Conservation (phyloP, 1,139 yeast genomes). For the Candida sp. region DNA sequence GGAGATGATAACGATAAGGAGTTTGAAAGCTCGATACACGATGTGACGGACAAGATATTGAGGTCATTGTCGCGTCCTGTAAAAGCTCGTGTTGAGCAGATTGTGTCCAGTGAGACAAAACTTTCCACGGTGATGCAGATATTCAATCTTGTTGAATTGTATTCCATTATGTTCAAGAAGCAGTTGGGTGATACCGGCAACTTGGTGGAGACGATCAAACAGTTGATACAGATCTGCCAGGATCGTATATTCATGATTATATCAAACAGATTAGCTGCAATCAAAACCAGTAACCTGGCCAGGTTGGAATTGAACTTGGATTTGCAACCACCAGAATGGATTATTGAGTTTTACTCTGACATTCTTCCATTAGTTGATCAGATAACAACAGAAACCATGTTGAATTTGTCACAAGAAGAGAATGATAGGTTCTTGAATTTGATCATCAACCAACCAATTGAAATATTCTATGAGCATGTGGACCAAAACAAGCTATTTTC, state of each 20-base stretch:
- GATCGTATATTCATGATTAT: constrained; percentile 46
- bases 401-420: constrained; percentile 37
- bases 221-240: constrained; percentile 34
- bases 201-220: constrained; percentile 27
- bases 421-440: constrained; percentile 35
- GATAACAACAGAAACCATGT: constrained; percentile 36
- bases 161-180: constrained; percentile 70
- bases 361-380: constrained; percentile 55
- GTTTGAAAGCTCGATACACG: constrained; percentile 29
- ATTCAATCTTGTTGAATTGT: constrained; percentile 66
- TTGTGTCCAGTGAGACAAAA: constrained; percentile 67
- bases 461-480: constrained; percentile 42
- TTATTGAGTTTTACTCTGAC: constrained; percentile 57
- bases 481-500: constrained; percentile 25
- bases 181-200: constrained; percentile 25
- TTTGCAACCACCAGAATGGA: constrained; percentile 77
- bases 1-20: constrained; percentile 20
- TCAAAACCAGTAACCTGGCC: constrained; percentile 44
- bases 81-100: constrained; percentile 62
- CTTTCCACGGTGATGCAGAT: constrained; percentile 60
- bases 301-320: constrained; percentile 49
- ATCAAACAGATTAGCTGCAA: constrained; percentile 43
- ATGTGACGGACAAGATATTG: constrained; percentile 35
- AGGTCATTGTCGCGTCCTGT: constrained; percentile 45
- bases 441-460: constrained; percentile 54